These are phyloP conservation scores for Salvia splendens DNA, from an alignment of 257 asterid genomes.

Conservation along the genomic window DNA sequence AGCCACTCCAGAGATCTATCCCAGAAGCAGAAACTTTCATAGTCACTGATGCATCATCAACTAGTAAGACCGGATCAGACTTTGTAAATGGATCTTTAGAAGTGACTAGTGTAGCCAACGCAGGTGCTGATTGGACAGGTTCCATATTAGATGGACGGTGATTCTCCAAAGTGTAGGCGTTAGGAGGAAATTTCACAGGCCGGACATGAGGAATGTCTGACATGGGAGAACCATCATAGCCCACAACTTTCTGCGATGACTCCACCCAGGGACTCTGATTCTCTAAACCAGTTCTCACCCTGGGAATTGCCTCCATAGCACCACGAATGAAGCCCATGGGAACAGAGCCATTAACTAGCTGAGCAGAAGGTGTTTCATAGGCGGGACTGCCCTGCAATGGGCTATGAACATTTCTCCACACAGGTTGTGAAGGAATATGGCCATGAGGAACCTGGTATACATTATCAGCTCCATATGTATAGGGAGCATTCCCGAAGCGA, in stretches of 20 bases:
- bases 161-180: constrained; percentile 44
- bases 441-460: constrained; percentile 65
- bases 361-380: constrained; percentile 60
- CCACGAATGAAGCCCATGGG: constrained; percentile 57
- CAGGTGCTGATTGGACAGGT: constrained; percentile 38
- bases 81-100: constrained; percentile 33
- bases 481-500: constrained; percentile 60
- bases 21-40: constrained; percentile 36
- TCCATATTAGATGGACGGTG: constrained; percentile 42
- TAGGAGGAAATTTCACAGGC: constrained; percentile 42
- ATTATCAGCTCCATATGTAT: constrained; percentile 62
- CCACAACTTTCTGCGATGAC: constrained; percentile 54
- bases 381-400: constrained; percentile 59
- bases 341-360: constrained; percentile 58
- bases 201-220: constrained; percentile 58
- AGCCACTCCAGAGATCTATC: constrained; percentile 32
- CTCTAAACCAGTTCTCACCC: constrained; percentile 57
- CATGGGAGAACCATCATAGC: constrained; percentile 48
- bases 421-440: constrained; percentile 56
- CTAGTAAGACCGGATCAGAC: constrained; percentile 40
- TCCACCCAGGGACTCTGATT: constrained; percentile 65
- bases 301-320: constrained; percentile 55
- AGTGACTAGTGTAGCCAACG: constrained; percentile 37
- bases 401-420: constrained; percentile 75
- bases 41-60: constrained; percentile 38